Percentiles rank a stretch among this genome's conserved stretches.
phyloP scores from a whole-genome alignment of 2,329 filamentous ascomycete species.

The Davidsoniella australis region DNA sequence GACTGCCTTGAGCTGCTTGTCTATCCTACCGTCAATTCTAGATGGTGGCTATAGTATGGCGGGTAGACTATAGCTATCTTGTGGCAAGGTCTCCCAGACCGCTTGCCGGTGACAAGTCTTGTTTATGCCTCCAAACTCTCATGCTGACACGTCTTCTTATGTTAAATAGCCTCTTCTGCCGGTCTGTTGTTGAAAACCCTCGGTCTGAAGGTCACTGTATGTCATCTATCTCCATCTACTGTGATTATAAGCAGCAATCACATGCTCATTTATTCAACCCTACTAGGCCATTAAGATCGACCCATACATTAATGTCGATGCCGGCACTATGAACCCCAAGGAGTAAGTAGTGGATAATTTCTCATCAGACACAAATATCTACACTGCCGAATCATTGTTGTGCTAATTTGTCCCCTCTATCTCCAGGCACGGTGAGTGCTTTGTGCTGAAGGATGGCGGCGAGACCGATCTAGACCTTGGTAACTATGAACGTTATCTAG shows the following conservation, averaged over 20 bases:
- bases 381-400: background rate
- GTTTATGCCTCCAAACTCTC: background rate
- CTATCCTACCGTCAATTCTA: background rate
- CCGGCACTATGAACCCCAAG: conserved; percentile 22
- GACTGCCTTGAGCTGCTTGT: background rate
- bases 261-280: conserved; percentile 6
- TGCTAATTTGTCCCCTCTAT: background rate
- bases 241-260: conserved; percentile 1
- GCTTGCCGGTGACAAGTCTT: background rate
- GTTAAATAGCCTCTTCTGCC: conserved; percentile 44
- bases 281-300: conserved; percentile 35
- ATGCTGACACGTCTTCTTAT: conserved; percentile 8
- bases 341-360: conserved; percentile 17
- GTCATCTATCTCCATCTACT: conserved; percentile 1
- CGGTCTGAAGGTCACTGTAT: conserved; percentile 55
- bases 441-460: conserved; percentile 70
- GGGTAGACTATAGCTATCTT: background rate
- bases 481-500: conserved; percentile 35
- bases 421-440: conserved; percentile 66
- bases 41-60: background rate
- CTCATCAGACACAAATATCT: background rate
- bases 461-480: conserved; percentile 40
- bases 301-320: conserved; percentile 28
- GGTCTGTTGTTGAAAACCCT: conserved; percentile 52
- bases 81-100: background rate